Conservation (phyloP, 495 filamentous ascomycete genomes). For the Astrothelium subdiscretum region DNA sequence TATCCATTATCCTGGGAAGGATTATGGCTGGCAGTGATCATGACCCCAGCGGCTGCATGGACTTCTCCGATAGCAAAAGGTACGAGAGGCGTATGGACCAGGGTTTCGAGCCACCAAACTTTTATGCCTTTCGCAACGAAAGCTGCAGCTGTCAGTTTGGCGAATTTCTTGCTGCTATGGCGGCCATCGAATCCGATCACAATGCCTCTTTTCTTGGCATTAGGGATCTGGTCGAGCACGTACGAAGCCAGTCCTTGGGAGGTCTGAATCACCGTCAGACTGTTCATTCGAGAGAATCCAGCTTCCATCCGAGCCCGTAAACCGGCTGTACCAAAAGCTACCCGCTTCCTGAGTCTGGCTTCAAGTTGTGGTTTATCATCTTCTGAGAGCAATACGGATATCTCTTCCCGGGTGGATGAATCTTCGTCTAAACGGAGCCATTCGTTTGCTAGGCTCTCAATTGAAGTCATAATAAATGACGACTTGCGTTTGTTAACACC, state of each 20-base stretch:
- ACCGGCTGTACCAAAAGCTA: slow-evolving; percentile 61
- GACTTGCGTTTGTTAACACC: neutral
- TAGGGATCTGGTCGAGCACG: slow-evolving; percentile 33
- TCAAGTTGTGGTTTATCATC: slow-evolving; percentile 43
- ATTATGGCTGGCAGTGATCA: slow-evolving; percentile 66
- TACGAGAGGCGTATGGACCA: slow-evolving; percentile 56
- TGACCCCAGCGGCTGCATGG: slow-evolving; percentile 51
- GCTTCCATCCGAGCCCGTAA: slow-evolving; percentile 59
- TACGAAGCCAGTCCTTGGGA: slow-evolving; percentile 60
- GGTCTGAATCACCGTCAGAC: slow-evolving; percentile 58
- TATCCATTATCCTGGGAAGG: slow-evolving; percentile 61
- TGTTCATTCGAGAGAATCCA: slow-evolving; percentile 60
- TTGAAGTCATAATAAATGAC: slow-evolving; percentile 1
- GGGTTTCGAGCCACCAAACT: slow-evolving; percentile 47
- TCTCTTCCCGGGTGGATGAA: slow-evolving; percentile 45
- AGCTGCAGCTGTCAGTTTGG: slow-evolving; percentile 50
- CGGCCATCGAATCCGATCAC: slow-evolving; percentile 61
- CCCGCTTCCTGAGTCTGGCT: slow-evolving; percentile 43
- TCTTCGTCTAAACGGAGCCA: slow-evolving; percentile 60
- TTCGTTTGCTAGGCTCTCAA: slow-evolving; percentile 29
- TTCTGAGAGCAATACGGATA: slow-evolving; percentile 40
- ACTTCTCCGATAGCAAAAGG: slow-evolving; percentile 50
- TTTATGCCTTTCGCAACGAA: slow-evolving; percentile 50
- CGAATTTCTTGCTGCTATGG: slow-evolving; percentile 55
- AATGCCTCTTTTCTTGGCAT: slow-evolving; percentile 33